Evolutionary conservation across 495 filamentous ascomycete species (phyloP).

Genomic region (Aspergillus sclerotioniger): DNA sequence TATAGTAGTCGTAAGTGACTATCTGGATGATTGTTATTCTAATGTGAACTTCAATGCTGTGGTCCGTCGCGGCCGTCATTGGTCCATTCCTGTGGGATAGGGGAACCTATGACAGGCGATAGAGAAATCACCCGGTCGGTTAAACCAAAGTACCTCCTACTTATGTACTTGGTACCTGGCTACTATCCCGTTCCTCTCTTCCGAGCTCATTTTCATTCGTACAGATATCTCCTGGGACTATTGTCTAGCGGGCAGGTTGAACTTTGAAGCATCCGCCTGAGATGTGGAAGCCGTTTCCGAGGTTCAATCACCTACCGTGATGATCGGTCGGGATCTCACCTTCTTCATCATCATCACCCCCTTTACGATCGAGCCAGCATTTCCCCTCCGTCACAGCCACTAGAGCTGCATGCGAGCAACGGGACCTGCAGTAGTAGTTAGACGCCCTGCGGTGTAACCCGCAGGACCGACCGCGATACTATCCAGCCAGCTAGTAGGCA

Average conservation of each 20-base stretch:
- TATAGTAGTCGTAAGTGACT: no score
- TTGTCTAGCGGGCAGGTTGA: no score
- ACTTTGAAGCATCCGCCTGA: no score
- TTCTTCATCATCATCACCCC: background rate
- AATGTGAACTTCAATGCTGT: background rate
- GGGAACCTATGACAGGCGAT: slow-evolving; percentile 1
- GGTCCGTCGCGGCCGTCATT: background rate
- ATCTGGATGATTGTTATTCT: background rate
- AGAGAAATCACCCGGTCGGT: background rate
- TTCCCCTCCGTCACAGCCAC: background rate
- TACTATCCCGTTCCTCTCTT: no score
- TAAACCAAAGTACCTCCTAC: background rate
- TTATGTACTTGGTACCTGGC: no score
- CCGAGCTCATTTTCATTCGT: no score
- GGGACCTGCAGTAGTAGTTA: slow-evolving; percentile 18
- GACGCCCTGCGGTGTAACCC: slow-evolving; percentile 17
- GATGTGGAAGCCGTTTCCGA: no score
- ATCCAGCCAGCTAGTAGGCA: background rate
- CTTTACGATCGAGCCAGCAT: background rate
- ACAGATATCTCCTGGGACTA: no score
- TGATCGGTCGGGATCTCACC: background rate
- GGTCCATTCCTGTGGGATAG: background rate
- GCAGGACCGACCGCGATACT: slow-evolving; percentile 7
- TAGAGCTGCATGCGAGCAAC: slow-evolving; percentile 14
- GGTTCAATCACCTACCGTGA: no score